Evolutionary conservation across 768 basidiomycete genomes (phyloP).

Genomic region (Hypholoma fasciculare): DNA sequence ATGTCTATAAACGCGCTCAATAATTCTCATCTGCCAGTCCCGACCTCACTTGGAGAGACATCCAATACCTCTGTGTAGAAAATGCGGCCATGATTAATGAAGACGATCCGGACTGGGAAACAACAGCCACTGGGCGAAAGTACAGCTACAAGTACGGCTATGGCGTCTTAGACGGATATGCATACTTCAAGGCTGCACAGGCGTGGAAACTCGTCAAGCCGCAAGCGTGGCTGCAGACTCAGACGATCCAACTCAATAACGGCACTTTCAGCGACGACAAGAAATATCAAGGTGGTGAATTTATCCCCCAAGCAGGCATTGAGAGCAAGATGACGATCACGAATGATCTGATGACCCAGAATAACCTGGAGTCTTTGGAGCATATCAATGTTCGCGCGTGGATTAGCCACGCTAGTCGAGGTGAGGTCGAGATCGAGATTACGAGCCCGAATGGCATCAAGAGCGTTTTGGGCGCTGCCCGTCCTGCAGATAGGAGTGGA

Average conservation of each 20-base stretch:
- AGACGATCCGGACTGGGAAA: slow-evolving; percentile 94
- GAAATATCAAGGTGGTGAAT: slow-evolving; percentile 61
- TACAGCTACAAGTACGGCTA: slow-evolving; percentile 95
- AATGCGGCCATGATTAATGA: slow-evolving; percentile 79
- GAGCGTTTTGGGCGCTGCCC: slow-evolving; percentile 78
- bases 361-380: slow-evolving; percentile 88
- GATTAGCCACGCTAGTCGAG: slow-evolving; percentile 84
- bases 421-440: slow-evolving; percentile 92
- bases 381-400: slow-evolving; percentile 92
- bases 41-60: slow-evolving; percentile 94
- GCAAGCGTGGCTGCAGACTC: slow-evolving; percentile 85
- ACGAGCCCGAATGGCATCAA: slow-evolving; percentile 82
- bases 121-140: slow-evolving; percentile 63
- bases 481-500: slow-evolving; percentile 60
- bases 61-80: slow-evolving; percentile 86
- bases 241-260: slow-evolving; percentile 64
- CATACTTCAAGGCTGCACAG: slow-evolving; percentile 78
- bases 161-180: slow-evolving; percentile 83
- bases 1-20: not conserved
- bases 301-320: slow-evolving; percentile 67
- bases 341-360: slow-evolving; percentile 58
- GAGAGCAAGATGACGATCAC: slow-evolving; percentile 66
- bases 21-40: slow-evolving; percentile 50
- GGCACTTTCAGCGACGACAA: slow-evolving; percentile 57
- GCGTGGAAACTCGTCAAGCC: slow-evolving; percentile 89